These are phyloP conservation scores for Cercospora brassicicola DNA, from an alignment of 2,329 filamentous ascomycete genomes.

Conservation along the genomic window DNA sequence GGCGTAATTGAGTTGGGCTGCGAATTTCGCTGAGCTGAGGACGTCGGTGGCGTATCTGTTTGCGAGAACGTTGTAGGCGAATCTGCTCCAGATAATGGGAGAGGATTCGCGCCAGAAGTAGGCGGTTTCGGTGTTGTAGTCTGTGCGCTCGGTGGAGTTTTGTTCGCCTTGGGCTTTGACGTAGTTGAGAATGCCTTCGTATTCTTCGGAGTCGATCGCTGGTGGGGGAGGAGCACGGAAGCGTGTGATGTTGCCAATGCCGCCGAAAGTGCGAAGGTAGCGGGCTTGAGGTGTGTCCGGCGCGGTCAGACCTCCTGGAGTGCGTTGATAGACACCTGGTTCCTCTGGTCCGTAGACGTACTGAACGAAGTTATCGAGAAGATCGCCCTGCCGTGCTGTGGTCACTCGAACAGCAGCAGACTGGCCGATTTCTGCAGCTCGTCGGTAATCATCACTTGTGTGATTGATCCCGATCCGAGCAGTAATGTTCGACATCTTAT, in stretches of 20 bases:
- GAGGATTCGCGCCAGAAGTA: constrained; percentile 36
- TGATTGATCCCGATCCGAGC: constrained; percentile 29
- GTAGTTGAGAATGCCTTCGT: constrained; percentile 27
- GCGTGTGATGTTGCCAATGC: constrained; percentile 30
- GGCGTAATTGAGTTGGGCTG: constrained; percentile 36
- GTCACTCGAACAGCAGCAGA: constrained; percentile 28
- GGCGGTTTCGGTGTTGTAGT: constrained; percentile 33
- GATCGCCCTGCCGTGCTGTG: constrained; percentile 31
- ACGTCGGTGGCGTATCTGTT: constrained; percentile 30
- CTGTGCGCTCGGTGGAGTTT: constrained; percentile 31
- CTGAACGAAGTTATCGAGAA: constrained; percentile 32
- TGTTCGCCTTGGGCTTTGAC: constrained; percentile 32
- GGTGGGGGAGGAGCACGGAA: constrained; percentile 33
- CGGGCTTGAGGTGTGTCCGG: constrained; percentile 36
- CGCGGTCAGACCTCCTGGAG: constrained; percentile 27
- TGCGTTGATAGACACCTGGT: constrained; percentile 34
- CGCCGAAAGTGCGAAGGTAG: constrained; percentile 31
- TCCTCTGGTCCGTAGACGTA: constrained; percentile 23
- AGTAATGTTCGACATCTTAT: constrained; percentile 4
- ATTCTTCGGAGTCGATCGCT: constrained; percentile 26
- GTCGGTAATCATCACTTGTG: constrained; percentile 12
- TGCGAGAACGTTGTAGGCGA: constrained; percentile 32
- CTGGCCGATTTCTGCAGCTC: constrained; percentile 26
- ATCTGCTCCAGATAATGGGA: constrained; percentile 32
- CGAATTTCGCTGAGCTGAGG: constrained; percentile 33